Base-by-base conservation (phyloP, 257 asterid genomes). In the Solanum paucissectum region DNA sequence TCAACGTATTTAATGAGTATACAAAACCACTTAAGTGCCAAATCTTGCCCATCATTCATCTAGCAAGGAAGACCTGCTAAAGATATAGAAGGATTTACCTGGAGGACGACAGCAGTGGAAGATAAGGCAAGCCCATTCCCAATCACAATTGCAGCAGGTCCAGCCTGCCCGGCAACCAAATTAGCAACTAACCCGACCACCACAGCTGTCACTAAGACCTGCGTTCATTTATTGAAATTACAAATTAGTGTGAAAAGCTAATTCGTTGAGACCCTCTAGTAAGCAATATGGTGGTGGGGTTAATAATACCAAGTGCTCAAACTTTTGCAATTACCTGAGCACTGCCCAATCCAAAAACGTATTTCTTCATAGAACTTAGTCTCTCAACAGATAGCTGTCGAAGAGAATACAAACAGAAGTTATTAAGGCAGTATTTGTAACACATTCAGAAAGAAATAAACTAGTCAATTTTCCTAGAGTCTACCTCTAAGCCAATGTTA, bases 51-150 rank as follows among this genome's bases (percentile, higher is more conserved):
- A 81, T 40, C 85, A 77, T 60, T 81, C 87, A 79, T 83, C 66
- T 46, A 34, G 66, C 69, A 81, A 72, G 72, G 82, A 72, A 82
- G 38, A 25, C 86, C 68, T 21, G 27, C 46, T 34, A 90, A 36
- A 77, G 10, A 46, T 60, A 33, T 32, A 83, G 86, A 74, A 49
- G 52, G 88, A 88, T 79, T 88, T 88, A 96, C 99, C 96, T 97
- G 99, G 87, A 97, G 98, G 88, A 97, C 99, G 90, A 96, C 99
- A 64, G 99, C 99, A 87, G 99, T 97, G 87, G 99, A 97, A 83
- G 99, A 97, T 83, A 97, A 89, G 76, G 99, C 99, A 89, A 97
- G 98, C 89, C 99, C 99, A 93, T 97, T 97, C 38, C 99, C 99
- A 42, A 97, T 92, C 88, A 97, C 99, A 91, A 97, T 93, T 91